Percentiles rank a stretch among this genome's conserved stretches.
Conservation (phyloP, 495 filamentous ascomycete species). For the Penicillium canariense region DNA sequence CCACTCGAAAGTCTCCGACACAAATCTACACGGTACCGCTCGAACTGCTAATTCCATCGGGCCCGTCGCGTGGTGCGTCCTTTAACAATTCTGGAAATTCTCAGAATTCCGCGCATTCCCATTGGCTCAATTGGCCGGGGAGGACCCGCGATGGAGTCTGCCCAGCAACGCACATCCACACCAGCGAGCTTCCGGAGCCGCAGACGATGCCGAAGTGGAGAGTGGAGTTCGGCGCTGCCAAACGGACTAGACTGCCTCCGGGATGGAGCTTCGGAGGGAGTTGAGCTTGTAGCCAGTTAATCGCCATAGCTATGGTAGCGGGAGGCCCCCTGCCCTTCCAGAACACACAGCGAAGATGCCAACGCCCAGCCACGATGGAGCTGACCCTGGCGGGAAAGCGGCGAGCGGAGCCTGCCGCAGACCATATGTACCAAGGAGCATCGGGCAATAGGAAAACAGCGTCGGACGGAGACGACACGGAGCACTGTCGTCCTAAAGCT, state of each 20-base stretch:
- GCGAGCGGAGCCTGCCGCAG: slow-evolving; percentile 25
- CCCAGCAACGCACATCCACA: slow-evolving; percentile 19
- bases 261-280: background rate
- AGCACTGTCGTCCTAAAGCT: slow-evolving; percentile 1
- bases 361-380: background rate
- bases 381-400: slow-evolving; percentile 13
- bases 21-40: slow-evolving; percentile 24
- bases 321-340: background rate
- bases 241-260: background rate
- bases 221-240: slow-evolving; percentile 6
- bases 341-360: slow-evolving; percentile 5
- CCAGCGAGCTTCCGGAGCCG: slow-evolving; percentile 32
- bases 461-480: slow-evolving; percentile 17
- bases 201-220: slow-evolving; percentile 33
- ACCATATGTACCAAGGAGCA: background rate
- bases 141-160: slow-evolving; percentile 8
- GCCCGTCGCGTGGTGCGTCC: background rate
- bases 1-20: background rate
- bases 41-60: slow-evolving; percentile 17
- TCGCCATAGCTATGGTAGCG: background rate
- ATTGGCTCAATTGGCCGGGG: slow-evolving; percentile 27
- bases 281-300: background rate
- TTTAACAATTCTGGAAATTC: background rate
- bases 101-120: background rate
- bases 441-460: slow-evolving; percentile 6